Evolutionary conservation across 176 grass and related monocot genomes (phyloP).

Genomic region (Oryza rufipogon): DNA sequence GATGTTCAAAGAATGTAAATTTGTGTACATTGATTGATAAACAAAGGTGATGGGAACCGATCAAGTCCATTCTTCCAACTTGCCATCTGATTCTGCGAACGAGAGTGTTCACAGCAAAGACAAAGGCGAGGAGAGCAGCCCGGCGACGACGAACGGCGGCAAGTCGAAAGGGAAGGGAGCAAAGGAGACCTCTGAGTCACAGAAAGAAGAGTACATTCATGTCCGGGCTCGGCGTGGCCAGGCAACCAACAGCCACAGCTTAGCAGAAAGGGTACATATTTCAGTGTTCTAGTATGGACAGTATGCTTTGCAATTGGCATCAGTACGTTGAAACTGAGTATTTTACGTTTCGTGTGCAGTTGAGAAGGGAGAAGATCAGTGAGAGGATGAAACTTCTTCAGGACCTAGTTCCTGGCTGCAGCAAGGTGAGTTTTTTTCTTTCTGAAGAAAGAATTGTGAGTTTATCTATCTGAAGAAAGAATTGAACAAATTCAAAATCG

Average conservation of each 20-base stretch:
- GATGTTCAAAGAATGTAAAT: not conserved
- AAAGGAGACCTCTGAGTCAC: constrained; percentile 54
- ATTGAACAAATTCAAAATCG: constrained; percentile 7
- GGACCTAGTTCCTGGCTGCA: constrained; percentile 95
- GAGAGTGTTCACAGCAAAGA: constrained; percentile 64
- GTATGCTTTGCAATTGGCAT: not conserved
- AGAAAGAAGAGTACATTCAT: constrained; percentile 85
- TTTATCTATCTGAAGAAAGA: not conserved
- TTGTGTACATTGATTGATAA: constrained; percentile 11
- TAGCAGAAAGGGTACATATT: constrained; percentile 76
- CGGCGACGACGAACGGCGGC: constrained; percentile 37
- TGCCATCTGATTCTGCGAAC: constrained; percentile 49
- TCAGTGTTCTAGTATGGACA: constrained; percentile 1
- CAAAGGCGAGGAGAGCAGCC: constrained; percentile 67
- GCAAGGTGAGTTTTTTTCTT: constrained; percentile 56
- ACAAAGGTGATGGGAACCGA: constrained; percentile 53
- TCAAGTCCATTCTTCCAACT: constrained; percentile 60
- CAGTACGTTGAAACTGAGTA: constrained; percentile 11
- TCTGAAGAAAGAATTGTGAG: not conserved
- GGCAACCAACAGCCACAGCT: constrained; percentile 93
- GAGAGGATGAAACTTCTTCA: constrained; percentile 99
- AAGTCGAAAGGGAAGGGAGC: constrained; percentile 65
- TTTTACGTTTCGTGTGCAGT: constrained; percentile 45
- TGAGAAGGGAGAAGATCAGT: constrained; percentile 98
- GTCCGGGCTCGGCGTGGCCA: constrained; percentile 82